Conservation (phyloP, 2,329 filamentous ascomycete species). For the Diaporthe aspalathi region DNA sequence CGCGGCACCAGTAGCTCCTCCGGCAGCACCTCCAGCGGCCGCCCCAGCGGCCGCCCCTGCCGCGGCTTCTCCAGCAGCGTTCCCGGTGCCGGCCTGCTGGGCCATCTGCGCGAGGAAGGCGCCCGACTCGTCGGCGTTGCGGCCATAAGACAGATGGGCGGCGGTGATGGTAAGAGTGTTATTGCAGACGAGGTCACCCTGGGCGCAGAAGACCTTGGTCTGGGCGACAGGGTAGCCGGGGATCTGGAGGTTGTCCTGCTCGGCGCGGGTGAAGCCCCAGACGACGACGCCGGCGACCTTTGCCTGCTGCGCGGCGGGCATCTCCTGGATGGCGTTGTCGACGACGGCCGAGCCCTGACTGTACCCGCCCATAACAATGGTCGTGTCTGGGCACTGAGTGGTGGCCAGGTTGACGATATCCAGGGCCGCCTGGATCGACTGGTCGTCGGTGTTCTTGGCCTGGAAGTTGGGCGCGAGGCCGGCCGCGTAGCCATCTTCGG, state of each 20-base stretch:
- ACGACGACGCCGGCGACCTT: conserved; percentile 47
- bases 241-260: conserved; percentile 43
- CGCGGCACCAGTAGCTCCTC: neutral
- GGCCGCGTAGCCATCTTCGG: conserved; percentile 46
- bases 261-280: conserved; percentile 47
- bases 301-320: conserved; percentile 38
- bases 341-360: conserved; percentile 50
- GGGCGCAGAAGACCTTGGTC: conserved; percentile 44
- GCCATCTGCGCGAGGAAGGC: conserved; percentile 41
- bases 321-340: conserved; percentile 45
- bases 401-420: conserved; percentile 46
- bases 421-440: conserved; percentile 47
- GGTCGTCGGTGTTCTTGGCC: conserved; percentile 44
- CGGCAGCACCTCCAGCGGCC: neutral
- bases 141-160: conserved; percentile 44
- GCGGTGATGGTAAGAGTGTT: conserved; percentile 43
- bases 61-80: neutral
- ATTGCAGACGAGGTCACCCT: conserved; percentile 45
- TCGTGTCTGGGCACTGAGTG: conserved; percentile 48
- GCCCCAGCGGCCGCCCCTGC: neutral
- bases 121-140: conserved; percentile 40
- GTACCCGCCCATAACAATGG: conserved; percentile 48
- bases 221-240: conserved; percentile 42
- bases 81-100: neutral
- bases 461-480: conserved; percentile 46